Conservation (phyloP, 2,329 filamentous ascomycete species). For the Cladorrhinum sp. region DNA sequence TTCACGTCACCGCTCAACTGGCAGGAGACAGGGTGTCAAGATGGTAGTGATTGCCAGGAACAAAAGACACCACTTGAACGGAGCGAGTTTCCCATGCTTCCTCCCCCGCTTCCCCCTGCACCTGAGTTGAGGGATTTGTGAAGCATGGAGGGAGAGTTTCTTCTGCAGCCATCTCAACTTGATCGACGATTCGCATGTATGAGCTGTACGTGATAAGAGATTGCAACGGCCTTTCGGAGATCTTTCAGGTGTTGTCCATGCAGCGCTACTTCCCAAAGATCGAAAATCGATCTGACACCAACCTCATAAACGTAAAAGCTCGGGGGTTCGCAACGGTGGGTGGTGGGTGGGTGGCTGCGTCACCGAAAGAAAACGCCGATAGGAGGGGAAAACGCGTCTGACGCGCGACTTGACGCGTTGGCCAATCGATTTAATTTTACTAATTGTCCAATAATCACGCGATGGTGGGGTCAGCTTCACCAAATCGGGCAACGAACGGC, state of each 20-base stretch:
- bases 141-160: background rate
- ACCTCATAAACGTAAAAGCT: background rate
- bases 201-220: background rate
- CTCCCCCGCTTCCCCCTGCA: background rate
- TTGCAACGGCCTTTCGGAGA: background rate
- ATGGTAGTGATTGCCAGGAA: background rate
- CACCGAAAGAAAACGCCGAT: background rate
- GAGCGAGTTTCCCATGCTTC: background rate
- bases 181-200: background rate
- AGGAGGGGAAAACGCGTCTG: background rate
- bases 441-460: background rate
- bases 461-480: background rate
- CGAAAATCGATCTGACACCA: too few relatives aligned
- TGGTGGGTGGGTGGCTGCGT: background rate
- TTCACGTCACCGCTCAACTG: background rate
- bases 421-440: background rate
- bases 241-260: background rate
- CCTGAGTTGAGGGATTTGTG: background rate
- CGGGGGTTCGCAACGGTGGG: background rate
- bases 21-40: background rate
- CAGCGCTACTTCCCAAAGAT: background rate
- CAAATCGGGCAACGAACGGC: background rate
- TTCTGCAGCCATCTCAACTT: constrained; percentile 1
- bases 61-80: background rate
- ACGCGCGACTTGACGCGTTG: constrained; percentile 1